phyloP scores from a whole-genome alignment of 805 yeast genomes.

The Cyberlindnera mycetangii region DNA sequence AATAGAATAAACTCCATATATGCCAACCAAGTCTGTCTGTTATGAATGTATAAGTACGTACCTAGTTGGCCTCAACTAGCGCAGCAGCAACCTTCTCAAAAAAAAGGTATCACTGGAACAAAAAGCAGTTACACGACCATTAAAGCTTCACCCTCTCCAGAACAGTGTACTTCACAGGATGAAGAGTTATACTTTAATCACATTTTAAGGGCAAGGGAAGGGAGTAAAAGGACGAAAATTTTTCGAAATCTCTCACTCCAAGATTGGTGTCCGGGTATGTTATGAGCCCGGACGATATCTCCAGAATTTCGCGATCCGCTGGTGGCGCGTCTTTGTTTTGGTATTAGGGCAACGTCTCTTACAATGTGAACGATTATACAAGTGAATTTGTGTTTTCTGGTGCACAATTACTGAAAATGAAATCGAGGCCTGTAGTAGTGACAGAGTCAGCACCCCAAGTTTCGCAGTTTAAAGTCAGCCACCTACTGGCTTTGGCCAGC shows the following conservation, averaged over 20 bases:
- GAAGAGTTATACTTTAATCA: background rate
- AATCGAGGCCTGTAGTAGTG: background rate
- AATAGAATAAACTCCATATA: too few relatives aligned
- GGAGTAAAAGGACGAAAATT: slow-evolving; percentile 7
- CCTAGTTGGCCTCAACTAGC: slow-evolving; percentile 21
- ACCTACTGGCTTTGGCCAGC: slow-evolving; percentile 48
- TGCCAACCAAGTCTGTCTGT: too few relatives aligned
- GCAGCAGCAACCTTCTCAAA: background rate
- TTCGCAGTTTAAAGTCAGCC: slow-evolving; percentile 45
- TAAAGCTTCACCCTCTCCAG: too few relatives aligned
- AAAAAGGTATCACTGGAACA: background rate
- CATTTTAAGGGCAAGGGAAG: background rate
- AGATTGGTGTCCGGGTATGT: slow-evolving; percentile 18
- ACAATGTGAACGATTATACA: background rate
- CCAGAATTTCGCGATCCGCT: background rate
- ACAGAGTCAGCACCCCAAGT: background rate
- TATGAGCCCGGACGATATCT: background rate
- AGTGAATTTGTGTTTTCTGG: background rate
- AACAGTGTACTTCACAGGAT: too few relatives aligned
- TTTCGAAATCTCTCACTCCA: slow-evolving; percentile 1
- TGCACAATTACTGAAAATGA: background rate
- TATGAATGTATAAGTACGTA: slow-evolving; percentile 6
- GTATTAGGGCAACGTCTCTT: slow-evolving; percentile 1
- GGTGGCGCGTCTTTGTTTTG: slow-evolving; percentile 2
- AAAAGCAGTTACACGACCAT: background rate